Evolutionary conservation across 2,329 filamentous ascomycete species (phyloP).

Genomic region (Penicillium rolfsii): DNA sequence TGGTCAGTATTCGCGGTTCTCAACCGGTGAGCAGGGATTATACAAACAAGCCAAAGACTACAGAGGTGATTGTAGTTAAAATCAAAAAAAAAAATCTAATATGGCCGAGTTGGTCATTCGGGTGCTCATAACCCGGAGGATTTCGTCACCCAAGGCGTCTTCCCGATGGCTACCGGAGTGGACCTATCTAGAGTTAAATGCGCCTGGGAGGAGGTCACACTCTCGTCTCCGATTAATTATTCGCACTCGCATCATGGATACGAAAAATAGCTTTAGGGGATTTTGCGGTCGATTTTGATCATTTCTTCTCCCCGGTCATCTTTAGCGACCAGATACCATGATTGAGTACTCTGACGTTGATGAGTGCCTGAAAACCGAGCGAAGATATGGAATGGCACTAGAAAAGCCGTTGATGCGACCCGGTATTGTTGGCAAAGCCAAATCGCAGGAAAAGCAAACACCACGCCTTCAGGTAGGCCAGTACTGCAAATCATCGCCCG

Average conservation of each 20-base stretch:
- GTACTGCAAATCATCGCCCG: too few relatives aligned
- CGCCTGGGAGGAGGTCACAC: conserved; percentile 20
- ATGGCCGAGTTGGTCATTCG: too few relatives aligned
- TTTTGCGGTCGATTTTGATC: not conserved
- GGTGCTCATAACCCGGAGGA: not conserved
- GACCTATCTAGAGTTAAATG: not conserved
- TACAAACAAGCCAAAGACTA: too few relatives aligned
- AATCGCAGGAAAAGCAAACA: not conserved
- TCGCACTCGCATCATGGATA: not conserved
- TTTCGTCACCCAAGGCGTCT: not conserved
- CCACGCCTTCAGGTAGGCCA: not conserved
- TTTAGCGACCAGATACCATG: not conserved
- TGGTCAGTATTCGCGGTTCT: too few relatives aligned
- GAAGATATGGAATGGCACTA: not conserved
- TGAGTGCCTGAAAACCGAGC: not conserved
- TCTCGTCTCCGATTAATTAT: conserved; percentile 18
- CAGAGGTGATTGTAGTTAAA: too few relatives aligned
- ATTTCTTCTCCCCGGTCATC: not conserved
- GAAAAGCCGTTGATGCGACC: not conserved
- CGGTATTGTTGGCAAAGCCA: conserved; percentile 17
- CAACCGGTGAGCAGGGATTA: too few relatives aligned
- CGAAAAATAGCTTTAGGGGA: not conserved
- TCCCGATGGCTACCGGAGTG: not conserved
- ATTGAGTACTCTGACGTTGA: not conserved
- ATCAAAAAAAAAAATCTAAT: too few relatives aligned